phyloP scores from a whole-genome alignment of 768 basidiomycete genomes.

The Trametes coccinea region DNA sequence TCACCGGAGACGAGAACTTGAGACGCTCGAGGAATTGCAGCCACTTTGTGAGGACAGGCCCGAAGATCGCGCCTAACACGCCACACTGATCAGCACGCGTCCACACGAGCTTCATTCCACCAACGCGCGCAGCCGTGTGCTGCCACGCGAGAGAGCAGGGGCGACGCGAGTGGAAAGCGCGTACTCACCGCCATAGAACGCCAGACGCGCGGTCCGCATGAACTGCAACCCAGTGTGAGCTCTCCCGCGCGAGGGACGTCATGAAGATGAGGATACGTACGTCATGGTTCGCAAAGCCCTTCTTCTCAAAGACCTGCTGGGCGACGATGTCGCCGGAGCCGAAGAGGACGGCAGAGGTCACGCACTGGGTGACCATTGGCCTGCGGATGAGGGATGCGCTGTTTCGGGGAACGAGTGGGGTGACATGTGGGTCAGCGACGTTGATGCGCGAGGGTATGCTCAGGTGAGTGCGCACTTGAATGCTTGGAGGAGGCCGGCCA shows the following conservation, averaged over 20 bases:
- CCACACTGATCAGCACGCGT: background rate
- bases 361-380: conserved; percentile 63
- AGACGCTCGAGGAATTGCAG: conserved; percentile 71
- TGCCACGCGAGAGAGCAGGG: background rate
- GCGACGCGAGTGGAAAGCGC: background rate
- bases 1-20: conserved; percentile 62
- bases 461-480: conserved; percentile 26
- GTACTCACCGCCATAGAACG: conserved; percentile 68
- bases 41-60: conserved; percentile 83
- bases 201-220: conserved; percentile 60
- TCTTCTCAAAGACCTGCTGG: conserved; percentile 80
- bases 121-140: background rate
- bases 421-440: background rate
- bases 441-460: background rate
- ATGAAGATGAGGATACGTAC: conserved; percentile 41
- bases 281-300: conserved; percentile 67
- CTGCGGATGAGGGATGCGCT: conserved; percentile 62
- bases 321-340: conserved; percentile 80
- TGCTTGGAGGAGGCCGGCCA: conserved; percentile 29
- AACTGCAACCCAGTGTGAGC: conserved; percentile 40
- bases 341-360: conserved; percentile 67
- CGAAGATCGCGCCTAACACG: conserved; percentile 64
- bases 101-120: background rate
- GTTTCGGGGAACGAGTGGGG: background rate
- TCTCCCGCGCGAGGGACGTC: background rate